These are phyloP conservation scores for Helichrysum umbraculigerum DNA, from an alignment of 129 eudicot genomes.

Conservation along the genomic window DNA sequence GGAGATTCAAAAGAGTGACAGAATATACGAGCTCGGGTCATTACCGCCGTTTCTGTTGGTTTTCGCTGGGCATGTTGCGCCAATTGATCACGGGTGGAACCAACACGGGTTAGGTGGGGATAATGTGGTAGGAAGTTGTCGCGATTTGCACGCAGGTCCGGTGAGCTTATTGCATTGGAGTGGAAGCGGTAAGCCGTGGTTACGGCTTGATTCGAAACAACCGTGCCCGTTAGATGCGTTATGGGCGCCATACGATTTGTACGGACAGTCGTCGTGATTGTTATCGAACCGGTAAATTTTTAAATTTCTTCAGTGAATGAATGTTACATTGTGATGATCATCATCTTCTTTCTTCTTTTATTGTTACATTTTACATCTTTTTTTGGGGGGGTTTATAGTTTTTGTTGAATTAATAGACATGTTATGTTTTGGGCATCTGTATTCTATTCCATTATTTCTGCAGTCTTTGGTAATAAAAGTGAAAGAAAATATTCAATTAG, in stretches of 20 bases:
- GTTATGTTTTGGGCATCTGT: slow-evolving; percentile 29
- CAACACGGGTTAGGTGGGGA: slow-evolving; percentile 98
- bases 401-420: slow-evolving; percentile 29
- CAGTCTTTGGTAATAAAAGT: slow-evolving; percentile 34
- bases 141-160: slow-evolving; percentile 94
- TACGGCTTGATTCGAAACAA: slow-evolving; percentile 62
- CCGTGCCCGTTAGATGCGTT: slow-evolving; percentile 81
- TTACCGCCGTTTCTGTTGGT: slow-evolving; percentile 90
- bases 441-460: slow-evolving; percentile 43
- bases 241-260: slow-evolving; percentile 94
- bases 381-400: slow-evolving; percentile 27
- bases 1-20: slow-evolving; percentile 78
- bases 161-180: slow-evolving; percentile 93
- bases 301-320: slow-evolving; percentile 35
- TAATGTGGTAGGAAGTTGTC: slow-evolving; percentile 83
- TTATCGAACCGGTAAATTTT: slow-evolving; percentile 48
- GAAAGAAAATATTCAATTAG: slow-evolving; percentile 32
- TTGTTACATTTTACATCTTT: background rate
- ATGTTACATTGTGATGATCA: slow-evolving; percentile 20
- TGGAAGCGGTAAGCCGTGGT: slow-evolving; percentile 96
- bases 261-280: slow-evolving; percentile 43
- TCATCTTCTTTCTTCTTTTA: background rate
- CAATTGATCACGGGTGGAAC: slow-evolving; percentile 92
- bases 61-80: slow-evolving; percentile 91
- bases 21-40: slow-evolving; percentile 96